Conservation (phyloP, 495 filamentous ascomycete species). For the Neurospora tetrasperma region DNA sequence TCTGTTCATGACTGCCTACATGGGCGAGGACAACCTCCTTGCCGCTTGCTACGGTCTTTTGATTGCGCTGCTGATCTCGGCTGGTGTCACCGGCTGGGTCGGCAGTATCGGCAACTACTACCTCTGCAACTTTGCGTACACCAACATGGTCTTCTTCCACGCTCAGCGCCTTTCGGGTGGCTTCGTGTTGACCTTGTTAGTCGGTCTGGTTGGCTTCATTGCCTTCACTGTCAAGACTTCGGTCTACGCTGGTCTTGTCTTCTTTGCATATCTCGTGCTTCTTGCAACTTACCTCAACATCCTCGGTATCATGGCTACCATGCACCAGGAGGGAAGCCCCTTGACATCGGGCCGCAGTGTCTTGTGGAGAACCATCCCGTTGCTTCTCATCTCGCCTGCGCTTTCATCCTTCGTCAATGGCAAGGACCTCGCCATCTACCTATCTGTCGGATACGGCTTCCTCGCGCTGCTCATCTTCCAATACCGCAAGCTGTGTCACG, state of each 20-base stretch:
- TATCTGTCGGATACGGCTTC: slow-evolving; percentile 37
- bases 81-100: slow-evolving; percentile 22
- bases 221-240: slow-evolving; percentile 9
- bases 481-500: slow-evolving; percentile 36
- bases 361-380: slow-evolving; percentile 32
- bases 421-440: slow-evolving; percentile 38
- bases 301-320: slow-evolving; percentile 29
- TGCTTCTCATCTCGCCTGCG: slow-evolving; percentile 38
- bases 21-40: slow-evolving; percentile 12
- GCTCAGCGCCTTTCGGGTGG: slow-evolving; percentile 20
- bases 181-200: slow-evolving; percentile 13
- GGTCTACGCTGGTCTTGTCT: slow-evolving; percentile 31
- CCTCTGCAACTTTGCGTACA: slow-evolving; percentile 20
- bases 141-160: slow-evolving; percentile 23
- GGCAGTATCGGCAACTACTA: slow-evolving; percentile 26
- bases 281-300: slow-evolving; percentile 42
- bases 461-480: slow-evolving; percentile 33
- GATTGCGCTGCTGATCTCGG: slow-evolving; percentile 16
- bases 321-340: slow-evolving; percentile 19
- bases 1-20: slow-evolving; percentile 22
- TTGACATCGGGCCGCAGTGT: slow-evolving; percentile 27
- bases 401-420: slow-evolving; percentile 36
- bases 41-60: slow-evolving; percentile 16
- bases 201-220: slow-evolving; percentile 9
- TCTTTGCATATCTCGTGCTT: slow-evolving; percentile 39